Evolutionary conservation across 768 basidiomycete species (phyloP).

Genomic region (Lentinula boryana): DNA sequence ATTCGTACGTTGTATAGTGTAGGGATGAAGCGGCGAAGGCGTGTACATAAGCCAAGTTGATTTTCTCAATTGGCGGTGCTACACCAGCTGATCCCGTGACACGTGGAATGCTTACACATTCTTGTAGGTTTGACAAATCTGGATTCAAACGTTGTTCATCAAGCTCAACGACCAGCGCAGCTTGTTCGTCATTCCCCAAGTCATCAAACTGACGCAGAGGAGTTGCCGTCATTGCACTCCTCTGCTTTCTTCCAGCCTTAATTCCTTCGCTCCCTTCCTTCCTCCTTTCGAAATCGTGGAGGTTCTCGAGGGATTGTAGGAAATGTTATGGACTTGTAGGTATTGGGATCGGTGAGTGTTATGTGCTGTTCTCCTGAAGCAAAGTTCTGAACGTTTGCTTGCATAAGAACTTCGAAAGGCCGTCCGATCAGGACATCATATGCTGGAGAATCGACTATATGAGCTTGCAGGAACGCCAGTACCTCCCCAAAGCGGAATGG

Average conservation of each 20-base stretch:
- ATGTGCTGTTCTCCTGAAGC: neutral
- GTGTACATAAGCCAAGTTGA: no score
- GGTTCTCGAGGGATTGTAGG: slow-evolving; percentile 1
- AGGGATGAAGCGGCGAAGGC: no score
- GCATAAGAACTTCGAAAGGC: slow-evolving; percentile 7
- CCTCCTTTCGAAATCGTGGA: neutral
- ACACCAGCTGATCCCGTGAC: no score
- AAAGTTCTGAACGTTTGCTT: neutral
- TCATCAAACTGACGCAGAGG: no score
- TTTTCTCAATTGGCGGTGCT: no score
- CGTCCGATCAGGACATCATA: slow-evolving; percentile 10
- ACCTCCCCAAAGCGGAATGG: neutral
- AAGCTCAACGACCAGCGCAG: no score
- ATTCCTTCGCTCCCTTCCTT: neutral
- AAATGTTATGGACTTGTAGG: neutral
- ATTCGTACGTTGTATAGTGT: no score
- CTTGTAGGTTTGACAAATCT: no score
- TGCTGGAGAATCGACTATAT: slow-evolving; percentile 6
- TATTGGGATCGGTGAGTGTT: slow-evolving; percentile 7
- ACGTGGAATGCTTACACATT: no score
- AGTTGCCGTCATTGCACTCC: neutral
- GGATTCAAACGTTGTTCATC: no score
- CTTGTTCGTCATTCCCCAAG: no score
- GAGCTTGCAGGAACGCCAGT: slow-evolving; percentile 8
- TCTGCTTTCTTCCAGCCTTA: neutral